These are phyloP conservation scores for Ascochyta koolunga DNA, from an alignment of 2,329 filamentous ascomycete species.

Conservation along the genomic window DNA sequence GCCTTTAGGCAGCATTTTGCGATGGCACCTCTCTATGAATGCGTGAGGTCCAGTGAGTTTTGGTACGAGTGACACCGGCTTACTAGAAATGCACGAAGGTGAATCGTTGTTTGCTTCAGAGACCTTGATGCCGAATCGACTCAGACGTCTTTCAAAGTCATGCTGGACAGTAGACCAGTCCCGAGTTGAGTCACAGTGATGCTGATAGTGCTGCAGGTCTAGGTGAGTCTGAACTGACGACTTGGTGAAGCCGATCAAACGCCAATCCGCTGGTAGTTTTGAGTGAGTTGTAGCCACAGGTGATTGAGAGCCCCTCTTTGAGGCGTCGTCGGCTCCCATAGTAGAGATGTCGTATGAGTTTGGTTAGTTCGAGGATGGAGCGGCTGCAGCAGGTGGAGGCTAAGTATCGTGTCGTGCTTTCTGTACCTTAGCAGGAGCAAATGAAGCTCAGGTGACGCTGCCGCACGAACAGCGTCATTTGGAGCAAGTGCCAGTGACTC, in stretches of 20 bases:
- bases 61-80: not conserved
- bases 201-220: not conserved
- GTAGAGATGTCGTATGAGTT: not conserved
- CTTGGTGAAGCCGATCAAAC: not conserved
- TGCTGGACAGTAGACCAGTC: constrained; percentile 2
- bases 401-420: not conserved
- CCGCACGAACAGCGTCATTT: not conserved
- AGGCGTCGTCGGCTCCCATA: not conserved
- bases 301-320: not conserved
- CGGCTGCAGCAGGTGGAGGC: not conserved
- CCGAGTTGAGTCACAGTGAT: not conserved
- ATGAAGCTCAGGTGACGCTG: not conserved
- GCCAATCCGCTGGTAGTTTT: not conserved
- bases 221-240: not conserved
- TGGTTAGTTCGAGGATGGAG: not conserved
- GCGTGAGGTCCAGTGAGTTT: not conserved
- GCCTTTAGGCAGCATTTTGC: not conserved
- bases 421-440: not conserved
- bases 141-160: constrained; percentile 10
- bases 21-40: not conserved
- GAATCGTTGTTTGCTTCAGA: not conserved
- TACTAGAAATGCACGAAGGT: not conserved
- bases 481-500: not conserved
- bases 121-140: constrained; percentile 8
- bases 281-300: not conserved